Percentiles rank a stretch among this genome's conserved stretches.
These are phyloP conservation scores for Cryptococcus jaspeensis DNA, from an alignment of 1,284 basidiomycete species.

Conservation along the genomic window DNA sequence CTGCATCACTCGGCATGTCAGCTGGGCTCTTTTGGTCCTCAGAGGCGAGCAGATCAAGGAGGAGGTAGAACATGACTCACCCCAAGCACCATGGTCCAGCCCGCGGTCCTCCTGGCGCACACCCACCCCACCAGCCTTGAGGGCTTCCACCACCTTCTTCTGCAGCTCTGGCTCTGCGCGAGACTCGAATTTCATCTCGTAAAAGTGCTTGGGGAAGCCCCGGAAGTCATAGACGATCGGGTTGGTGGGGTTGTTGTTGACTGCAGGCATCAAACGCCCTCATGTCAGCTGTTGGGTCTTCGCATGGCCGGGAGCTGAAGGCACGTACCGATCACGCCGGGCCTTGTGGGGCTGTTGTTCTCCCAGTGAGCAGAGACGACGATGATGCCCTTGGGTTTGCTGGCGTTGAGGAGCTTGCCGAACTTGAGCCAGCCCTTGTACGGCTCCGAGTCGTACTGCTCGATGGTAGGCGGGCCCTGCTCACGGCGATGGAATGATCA, in stretches of 20 bases:
- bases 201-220: slow-evolving; percentile 51
- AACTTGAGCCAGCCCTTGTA: slow-evolving; percentile 51
- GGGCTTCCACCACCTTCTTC: slow-evolving; percentile 27
- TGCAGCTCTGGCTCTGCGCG: slow-evolving; percentile 32
- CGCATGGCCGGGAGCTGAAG: background rate
- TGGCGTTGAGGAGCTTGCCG: slow-evolving; percentile 39
- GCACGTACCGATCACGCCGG: slow-evolving; percentile 35
- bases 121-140: slow-evolving; percentile 34
- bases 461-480: slow-evolving; percentile 53
- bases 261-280: slow-evolving; percentile 19
- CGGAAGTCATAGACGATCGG: slow-evolving; percentile 55
- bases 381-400: slow-evolving; percentile 48
- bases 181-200: slow-evolving; percentile 47
- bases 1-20: slow-evolving; percentile 19
- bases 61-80: slow-evolving; percentile 27
- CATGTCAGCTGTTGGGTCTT: too few relatives aligned
- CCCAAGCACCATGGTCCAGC: slow-evolving; percentile 54
- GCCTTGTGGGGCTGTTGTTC: slow-evolving; percentile 16
- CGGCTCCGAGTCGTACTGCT: slow-evolving; percentile 43
- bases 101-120: slow-evolving; percentile 41
- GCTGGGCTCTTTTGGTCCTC: background rate
- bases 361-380: slow-evolving; percentile 56
- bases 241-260: slow-evolving; percentile 46
- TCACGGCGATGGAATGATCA: too few relatives aligned
- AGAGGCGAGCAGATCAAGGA: too few relatives aligned